phyloP scores from a whole-genome alignment of 352 stramenopile species.

The Phytophthora colocasiae region DNA sequence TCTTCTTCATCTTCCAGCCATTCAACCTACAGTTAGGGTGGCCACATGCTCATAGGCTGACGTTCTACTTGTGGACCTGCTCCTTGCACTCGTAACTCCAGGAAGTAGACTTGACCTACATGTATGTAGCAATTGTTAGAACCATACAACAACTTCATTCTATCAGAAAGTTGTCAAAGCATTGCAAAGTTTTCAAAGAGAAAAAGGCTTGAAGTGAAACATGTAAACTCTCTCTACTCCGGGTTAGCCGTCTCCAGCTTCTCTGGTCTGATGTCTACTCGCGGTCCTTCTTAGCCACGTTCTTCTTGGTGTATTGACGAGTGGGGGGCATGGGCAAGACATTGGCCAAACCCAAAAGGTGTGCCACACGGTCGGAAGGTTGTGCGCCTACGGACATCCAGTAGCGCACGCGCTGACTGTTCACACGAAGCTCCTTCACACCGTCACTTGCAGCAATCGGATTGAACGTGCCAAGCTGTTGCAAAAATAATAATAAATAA shows the following conservation, averaged over 20 bases:
- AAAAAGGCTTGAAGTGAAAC: background rate
- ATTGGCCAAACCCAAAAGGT: slow-evolving; percentile 84
- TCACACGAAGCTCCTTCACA: slow-evolving; percentile 89
- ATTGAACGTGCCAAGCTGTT: slow-evolving; percentile 88
- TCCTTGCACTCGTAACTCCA: slow-evolving; percentile 56
- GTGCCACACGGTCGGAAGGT: slow-evolving; percentile 83
- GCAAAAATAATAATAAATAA: slow-evolving; percentile 10
- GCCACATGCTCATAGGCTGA: slow-evolving; percentile 95
- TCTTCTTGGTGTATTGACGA: slow-evolving; percentile 88
- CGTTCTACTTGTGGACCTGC: slow-evolving; percentile 45
- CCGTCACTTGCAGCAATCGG: slow-evolving; percentile 83
- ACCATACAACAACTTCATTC: slow-evolving; percentile 7
- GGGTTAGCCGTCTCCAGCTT: slow-evolving; percentile 7
- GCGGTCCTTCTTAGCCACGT: slow-evolving; percentile 84
- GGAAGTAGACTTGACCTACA: slow-evolving; percentile 45
- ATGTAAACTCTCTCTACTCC: slow-evolving; percentile 7
- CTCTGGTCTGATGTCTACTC: slow-evolving; percentile 26
- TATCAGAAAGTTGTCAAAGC: slow-evolving; percentile 19
- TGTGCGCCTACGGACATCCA: slow-evolving; percentile 90
- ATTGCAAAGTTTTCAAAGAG: background rate
- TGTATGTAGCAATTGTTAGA: slow-evolving; percentile 5
- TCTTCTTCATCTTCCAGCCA: slow-evolving; percentile 17
- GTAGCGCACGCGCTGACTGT: slow-evolving; percentile 88
- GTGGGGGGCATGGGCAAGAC: slow-evolving; percentile 86
- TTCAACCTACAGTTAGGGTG: slow-evolving; percentile 98